Evolutionary conservation across 2,329 filamentous ascomycete genomes (phyloP).

Genomic region (Bipolaris sorokiniana): DNA sequence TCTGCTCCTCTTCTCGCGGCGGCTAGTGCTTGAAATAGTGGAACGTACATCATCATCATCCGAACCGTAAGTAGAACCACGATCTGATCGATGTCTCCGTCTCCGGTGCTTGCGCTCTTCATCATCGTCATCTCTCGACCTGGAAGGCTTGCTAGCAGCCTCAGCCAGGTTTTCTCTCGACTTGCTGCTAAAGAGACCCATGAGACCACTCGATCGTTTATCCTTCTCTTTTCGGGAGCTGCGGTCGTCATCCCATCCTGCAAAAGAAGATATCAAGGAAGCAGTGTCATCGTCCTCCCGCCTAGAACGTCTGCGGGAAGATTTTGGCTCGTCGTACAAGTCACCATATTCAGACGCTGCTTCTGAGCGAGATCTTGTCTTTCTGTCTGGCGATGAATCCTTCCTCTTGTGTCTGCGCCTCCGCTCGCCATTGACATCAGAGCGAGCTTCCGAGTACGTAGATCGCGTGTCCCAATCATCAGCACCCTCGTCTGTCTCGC

Average conservation of each 20-base stretch:
- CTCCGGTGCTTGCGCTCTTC: conserved; percentile 53
- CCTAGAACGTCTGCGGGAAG: conserved; percentile 50
- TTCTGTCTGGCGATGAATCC: conserved; percentile 38
- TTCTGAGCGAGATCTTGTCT: conserved; percentile 35
- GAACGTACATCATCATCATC: conserved; percentile 49
- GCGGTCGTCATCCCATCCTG: conserved; percentile 50
- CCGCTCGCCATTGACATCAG: conserved; percentile 45
- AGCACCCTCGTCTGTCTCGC: conserved; percentile 41
- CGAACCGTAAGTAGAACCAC: conserved; percentile 48
- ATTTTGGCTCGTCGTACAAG: conserved; percentile 48
- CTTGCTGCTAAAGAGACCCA: conserved; percentile 56
- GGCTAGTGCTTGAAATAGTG: conserved; percentile 42
- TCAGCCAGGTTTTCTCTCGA: conserved; percentile 49
- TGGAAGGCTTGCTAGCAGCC: conserved; percentile 42
- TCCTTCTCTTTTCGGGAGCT: conserved; percentile 46
- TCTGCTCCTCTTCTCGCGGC: conserved; percentile 52
- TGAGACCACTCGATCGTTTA: conserved; percentile 54
- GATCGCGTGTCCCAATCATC: conserved; percentile 53
- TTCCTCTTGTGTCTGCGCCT: conserved; percentile 43
- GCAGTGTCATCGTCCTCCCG: conserved; percentile 53
- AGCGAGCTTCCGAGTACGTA: conserved; percentile 46
- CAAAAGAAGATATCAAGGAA: conserved; percentile 51
- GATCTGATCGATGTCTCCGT: conserved; percentile 52
- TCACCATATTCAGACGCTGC: conserved; percentile 52
- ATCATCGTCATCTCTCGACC: conserved; percentile 45